A percentile compares a stretch with the other conserved stretches of the same genome.
phyloP scores from a whole-genome alignment of 179 eudicot species.

The Patellifolia procumbens region DNA sequence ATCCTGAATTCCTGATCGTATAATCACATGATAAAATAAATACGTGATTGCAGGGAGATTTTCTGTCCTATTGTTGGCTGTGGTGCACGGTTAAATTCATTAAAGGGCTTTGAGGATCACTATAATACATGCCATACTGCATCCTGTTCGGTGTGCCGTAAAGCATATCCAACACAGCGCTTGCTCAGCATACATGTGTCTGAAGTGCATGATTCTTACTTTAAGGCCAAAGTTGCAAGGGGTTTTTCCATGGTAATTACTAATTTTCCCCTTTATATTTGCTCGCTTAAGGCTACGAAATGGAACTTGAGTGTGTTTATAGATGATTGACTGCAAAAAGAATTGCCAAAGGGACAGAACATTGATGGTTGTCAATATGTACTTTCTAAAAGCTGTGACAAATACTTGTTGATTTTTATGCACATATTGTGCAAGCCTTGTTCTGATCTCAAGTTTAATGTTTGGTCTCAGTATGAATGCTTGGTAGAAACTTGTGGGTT shows the following conservation, averaged over 20 bases:
- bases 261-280: background rate
- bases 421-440: background rate
- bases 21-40: background rate
- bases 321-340: background rate
- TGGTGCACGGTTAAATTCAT: conserved; percentile 62
- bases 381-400: background rate
- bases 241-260: conserved; percentile 75
- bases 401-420: background rate
- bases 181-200: conserved; percentile 92
- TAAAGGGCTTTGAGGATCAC: conserved; percentile 85
- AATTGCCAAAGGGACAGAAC: background rate
- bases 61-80: conserved; percentile 93
- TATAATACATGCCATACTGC: conserved; percentile 84
- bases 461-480: conserved; percentile 72
- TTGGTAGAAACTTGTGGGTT: conserved; percentile 81
- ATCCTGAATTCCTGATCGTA: background rate
- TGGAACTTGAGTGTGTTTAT: background rate
- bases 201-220: conserved; percentile 92
- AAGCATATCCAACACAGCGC: conserved; percentile 87
- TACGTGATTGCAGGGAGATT: conserved; percentile 45
- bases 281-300: too few relatives aligned
- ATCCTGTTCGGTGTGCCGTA: conserved; percentile 84
- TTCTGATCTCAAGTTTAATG: background rate
- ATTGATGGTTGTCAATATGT: background rate
- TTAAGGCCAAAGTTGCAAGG: conserved; percentile 92